A percentile compares a stretch with the other conserved stretches of the same genome.
Conservation (phyloP, 2,329 filamentous ascomycete species). For the Fusarium sp. region DNA sequence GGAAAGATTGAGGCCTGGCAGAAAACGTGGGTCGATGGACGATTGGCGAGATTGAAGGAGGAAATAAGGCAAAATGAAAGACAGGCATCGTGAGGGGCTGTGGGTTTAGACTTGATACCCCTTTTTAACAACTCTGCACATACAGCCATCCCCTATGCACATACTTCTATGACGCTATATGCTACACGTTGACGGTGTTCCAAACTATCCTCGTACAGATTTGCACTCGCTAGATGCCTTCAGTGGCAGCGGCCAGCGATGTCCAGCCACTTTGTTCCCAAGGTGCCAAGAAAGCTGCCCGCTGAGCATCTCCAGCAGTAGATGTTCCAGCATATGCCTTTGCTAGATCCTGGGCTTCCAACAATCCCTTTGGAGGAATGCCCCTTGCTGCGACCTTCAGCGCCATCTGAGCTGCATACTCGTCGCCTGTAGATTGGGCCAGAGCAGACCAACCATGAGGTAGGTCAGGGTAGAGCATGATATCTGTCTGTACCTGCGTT, state of each 20-base stretch:
- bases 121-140: constrained; percentile 4
- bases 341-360: constrained; percentile 76
- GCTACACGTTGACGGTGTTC: constrained; percentile 1
- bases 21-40: constrained; percentile 76
- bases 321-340: constrained; percentile 79
- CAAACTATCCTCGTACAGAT: background rate
- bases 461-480: constrained; percentile 83
- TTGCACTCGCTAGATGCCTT: constrained; percentile 22
- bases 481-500: constrained; percentile 75
- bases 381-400: constrained; percentile 79
- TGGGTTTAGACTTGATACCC: constrained; percentile 29
- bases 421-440: constrained; percentile 64
- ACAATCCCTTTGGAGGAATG: constrained; percentile 75
- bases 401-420: constrained; percentile 77
- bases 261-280: constrained; percentile 77
- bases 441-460: constrained; percentile 85
- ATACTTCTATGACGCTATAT: background rate
- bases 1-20: constrained; percentile 88
- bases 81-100: constrained; percentile 1
- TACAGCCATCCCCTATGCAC: background rate
- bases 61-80: constrained; percentile 56
- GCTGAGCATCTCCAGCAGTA: constrained; percentile 76
- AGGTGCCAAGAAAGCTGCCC: constrained; percentile 80
- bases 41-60: constrained; percentile 74
- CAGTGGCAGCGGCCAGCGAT: constrained; percentile 54